These are phyloP conservation scores for Galerina marginata DNA, from an alignment of 768 basidiomycete species.

Conservation along the genomic window DNA sequence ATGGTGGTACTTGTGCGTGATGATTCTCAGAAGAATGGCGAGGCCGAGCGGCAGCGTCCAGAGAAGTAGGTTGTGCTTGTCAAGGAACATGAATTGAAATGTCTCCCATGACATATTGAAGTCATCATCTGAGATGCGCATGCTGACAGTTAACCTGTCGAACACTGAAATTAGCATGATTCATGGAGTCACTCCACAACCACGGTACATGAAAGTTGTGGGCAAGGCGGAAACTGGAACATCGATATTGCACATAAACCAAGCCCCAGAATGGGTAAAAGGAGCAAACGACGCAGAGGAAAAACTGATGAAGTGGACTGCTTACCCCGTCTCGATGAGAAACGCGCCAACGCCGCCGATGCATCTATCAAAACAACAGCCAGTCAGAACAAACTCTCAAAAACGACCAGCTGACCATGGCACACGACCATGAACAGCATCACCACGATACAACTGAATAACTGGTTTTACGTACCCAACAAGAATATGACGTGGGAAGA, in stretches of 20 bases:
- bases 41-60: constrained; percentile 84
- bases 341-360: constrained; percentile 98
- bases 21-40: constrained; percentile 76
- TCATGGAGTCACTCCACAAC: neutral
- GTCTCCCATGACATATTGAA: constrained; percentile 71
- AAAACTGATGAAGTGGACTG: neutral
- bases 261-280: no score
- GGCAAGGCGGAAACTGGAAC: neutral
- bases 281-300: no score
- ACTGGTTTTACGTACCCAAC: constrained; percentile 68
- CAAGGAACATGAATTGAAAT: constrained; percentile 70
- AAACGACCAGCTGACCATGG: constrained; percentile 9
- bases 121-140: constrained; percentile 80
- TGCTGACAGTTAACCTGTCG: constrained; percentile 78
- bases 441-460: neutral
- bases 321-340: constrained; percentile 86
- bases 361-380: constrained; percentile 48
- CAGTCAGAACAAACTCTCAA: neutral
- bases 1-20: constrained; percentile 82
- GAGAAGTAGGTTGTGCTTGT: constrained; percentile 64
- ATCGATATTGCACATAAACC: no score
- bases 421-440: neutral
- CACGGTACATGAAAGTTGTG: neutral
- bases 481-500: constrained; percentile 95
- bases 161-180: neutral